These are phyloP conservation scores for Microdochium nivale DNA, from an alignment of 2,329 filamentous ascomycete species.

Conservation along the genomic window DNA sequence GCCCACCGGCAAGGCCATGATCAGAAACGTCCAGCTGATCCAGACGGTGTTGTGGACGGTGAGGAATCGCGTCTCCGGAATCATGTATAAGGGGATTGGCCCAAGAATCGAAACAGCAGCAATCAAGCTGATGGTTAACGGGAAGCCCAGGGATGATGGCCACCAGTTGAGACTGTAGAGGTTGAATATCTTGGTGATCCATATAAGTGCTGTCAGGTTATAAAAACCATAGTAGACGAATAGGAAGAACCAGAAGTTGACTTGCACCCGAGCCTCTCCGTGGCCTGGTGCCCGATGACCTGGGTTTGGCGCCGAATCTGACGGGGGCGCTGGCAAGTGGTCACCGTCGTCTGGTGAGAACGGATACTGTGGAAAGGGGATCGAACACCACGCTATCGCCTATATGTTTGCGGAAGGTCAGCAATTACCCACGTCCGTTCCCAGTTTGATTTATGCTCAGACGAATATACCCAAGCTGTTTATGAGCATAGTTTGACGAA, in stretches of 20 bases:
- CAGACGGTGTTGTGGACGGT: constrained; percentile 57
- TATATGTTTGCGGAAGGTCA: constrained; percentile 14
- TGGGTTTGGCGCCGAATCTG: background rate
- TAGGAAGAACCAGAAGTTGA: constrained; percentile 67
- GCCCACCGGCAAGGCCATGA: constrained; percentile 61
- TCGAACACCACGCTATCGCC: constrained; percentile 56
- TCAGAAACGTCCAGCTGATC: constrained; percentile 62
- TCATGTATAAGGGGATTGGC: constrained; percentile 52
- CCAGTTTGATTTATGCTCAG: background rate
- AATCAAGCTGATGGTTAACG: constrained; percentile 53
- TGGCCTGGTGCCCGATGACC: constrained; percentile 46
- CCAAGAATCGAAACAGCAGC: constrained; percentile 49
- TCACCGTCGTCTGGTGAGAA: constrained; percentile 35
- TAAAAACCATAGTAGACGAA: constrained; percentile 64
- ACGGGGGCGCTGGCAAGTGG: constrained; percentile 4
- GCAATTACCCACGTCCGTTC: background rate
- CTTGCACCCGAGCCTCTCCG: constrained; percentile 52
- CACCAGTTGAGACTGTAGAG: constrained; percentile 66
- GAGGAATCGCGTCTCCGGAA: constrained; percentile 41
- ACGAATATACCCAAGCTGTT: background rate
- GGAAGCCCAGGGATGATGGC: constrained; percentile 56
- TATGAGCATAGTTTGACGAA: background rate
- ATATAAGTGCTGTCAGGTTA: constrained; percentile 57
- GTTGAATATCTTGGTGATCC: constrained; percentile 66
- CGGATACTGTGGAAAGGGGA: constrained; percentile 57